Evolutionary conservation across 345 rosid species (phyloP).

Genomic region (Euphorbia tirucalli): DNA sequence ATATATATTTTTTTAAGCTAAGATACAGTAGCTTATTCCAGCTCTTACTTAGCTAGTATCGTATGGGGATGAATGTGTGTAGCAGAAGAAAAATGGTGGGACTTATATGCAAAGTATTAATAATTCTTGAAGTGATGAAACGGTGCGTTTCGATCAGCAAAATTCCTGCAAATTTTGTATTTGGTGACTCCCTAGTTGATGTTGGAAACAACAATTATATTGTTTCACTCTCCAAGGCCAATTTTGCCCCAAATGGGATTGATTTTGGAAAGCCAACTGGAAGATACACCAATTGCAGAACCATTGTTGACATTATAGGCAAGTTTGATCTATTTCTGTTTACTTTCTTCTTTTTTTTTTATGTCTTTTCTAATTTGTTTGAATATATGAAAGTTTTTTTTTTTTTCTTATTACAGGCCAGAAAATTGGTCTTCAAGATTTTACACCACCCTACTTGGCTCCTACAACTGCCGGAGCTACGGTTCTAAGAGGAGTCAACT

Average conservation of each 20-base stretch:
- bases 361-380: neutral
- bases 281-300: slow-evolving; percentile 75
- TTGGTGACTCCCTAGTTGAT: slow-evolving; percentile 79
- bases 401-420: slow-evolving; percentile 40
- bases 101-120: neutral
- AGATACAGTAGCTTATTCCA: no score
- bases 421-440: slow-evolving; percentile 37
- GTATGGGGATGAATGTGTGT: slow-evolving; percentile 17
- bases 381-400: neutral
- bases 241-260: slow-evolving; percentile 63
- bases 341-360: no score
- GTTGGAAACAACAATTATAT: slow-evolving; percentile 81
- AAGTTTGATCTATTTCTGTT: slow-evolving; percentile 5
- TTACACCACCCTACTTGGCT: slow-evolving; percentile 70
- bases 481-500: slow-evolving; percentile 66
- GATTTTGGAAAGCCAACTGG: slow-evolving; percentile 76
- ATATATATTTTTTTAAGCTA: no score
- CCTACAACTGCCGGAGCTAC: slow-evolving; percentile 53
- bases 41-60: no score
- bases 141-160: slow-evolving; percentile 18
- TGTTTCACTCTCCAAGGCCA: slow-evolving; percentile 56
- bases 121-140: slow-evolving; percentile 13
- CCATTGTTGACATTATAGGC: slow-evolving; percentile 74
- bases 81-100: neutral
- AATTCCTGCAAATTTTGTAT: slow-evolving; percentile 53